Evolutionary conservation across 2,329 filamentous ascomycete species (phyloP).

Genomic region (Talaromyces sp.): DNA sequence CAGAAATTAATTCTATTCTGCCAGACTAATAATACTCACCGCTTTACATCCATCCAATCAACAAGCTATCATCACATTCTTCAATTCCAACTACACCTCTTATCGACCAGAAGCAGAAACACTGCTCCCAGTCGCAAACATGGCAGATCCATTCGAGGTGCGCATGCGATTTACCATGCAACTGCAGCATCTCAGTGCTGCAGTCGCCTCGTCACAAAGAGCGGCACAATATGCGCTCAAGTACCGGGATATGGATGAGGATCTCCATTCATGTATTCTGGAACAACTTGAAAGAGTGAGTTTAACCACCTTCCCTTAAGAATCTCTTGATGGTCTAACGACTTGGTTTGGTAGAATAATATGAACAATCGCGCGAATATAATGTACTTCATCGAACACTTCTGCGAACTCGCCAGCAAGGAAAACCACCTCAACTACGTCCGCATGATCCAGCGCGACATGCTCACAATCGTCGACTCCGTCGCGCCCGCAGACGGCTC

Average conservation of each 20-base stretch:
- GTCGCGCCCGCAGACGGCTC: constrained; percentile 84
- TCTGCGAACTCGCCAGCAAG: constrained; percentile 79
- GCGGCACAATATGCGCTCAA: constrained; percentile 93
- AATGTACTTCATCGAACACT: constrained; percentile 97
- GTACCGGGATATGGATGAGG: constrained; percentile 92
- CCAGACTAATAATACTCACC: constrained; percentile 25
- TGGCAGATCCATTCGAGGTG: constrained; percentile 93
- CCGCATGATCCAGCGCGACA: constrained; percentile 92
- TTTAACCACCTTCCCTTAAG: neutral
- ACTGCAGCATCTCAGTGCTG: constrained; percentile 87
- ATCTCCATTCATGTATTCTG: constrained; percentile 93
- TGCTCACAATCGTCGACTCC: constrained; percentile 84
- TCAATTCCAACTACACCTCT: neutral
- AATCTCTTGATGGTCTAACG: neutral
- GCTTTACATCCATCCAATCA: constrained; percentile 33
- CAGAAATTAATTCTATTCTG: constrained; percentile 25
- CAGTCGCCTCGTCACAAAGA: constrained; percentile 83
- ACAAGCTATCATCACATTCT: neutral
- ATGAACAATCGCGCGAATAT: constrained; percentile 99
- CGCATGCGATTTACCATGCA: constrained; percentile 94
- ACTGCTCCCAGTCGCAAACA: constrained; percentile 46
- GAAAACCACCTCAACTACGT: constrained; percentile 79
- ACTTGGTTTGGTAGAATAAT: constrained; percentile 60
- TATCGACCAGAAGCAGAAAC: neutral
- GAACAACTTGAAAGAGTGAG: constrained; percentile 85